These are phyloP conservation scores for Diversispora epigaea DNA, from an alignment of 192 early-diverging fungal genomes.

Conservation along the genomic window DNA sequence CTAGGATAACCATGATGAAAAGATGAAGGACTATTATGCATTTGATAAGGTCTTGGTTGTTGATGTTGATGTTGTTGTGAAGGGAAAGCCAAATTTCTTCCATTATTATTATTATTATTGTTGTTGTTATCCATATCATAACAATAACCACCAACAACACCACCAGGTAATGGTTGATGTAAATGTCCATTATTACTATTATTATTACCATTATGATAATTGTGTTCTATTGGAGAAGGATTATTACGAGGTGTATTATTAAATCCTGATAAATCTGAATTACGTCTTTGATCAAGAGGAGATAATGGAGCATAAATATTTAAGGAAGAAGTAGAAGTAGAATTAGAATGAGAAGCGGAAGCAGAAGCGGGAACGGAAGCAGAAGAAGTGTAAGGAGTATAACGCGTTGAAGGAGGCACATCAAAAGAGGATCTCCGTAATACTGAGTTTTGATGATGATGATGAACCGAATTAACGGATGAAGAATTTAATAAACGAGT, in stretches of 20 bases:
- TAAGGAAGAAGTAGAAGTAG: background rate
- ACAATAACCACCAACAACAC: no score
- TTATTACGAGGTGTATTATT: background rate
- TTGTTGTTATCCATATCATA: no score
- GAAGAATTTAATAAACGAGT: background rate
- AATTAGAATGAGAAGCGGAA: background rate
- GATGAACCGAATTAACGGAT: background rate
- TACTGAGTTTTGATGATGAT: background rate
- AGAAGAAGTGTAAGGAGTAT: background rate
- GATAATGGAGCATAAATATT: background rate
- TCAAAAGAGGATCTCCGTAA: constrained; percentile 18
- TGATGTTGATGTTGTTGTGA: background rate
- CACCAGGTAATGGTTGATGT: no score
- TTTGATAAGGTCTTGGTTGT: background rate
- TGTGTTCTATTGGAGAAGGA: background rate
- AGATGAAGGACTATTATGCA: background rate
- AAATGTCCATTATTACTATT: background rate
- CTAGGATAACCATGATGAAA: background rate
- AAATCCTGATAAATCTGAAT: constrained; percentile 16
- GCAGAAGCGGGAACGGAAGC: no score
- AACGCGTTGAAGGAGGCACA: background rate
- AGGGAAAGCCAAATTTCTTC: no score
- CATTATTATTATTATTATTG: no score
- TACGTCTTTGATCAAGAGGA: constrained; percentile 7
- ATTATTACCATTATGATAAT: background rate